Conservation (phyloP, 768 basidiomycete genomes). For the Tricholoma saponaceum region DNA sequence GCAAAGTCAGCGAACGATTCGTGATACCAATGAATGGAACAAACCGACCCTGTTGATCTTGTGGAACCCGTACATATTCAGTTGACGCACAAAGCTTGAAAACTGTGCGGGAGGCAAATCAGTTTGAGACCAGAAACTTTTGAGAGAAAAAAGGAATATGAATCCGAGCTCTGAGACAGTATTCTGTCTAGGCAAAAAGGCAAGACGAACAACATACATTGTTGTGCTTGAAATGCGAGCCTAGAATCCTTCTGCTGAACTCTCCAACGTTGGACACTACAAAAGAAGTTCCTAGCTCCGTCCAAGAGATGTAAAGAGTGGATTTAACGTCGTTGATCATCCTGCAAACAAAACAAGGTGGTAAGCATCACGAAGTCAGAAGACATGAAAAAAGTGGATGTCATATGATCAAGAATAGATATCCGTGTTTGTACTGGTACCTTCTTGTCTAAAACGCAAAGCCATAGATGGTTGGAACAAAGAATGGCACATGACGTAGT, state of each 20-base stretch:
- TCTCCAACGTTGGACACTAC: conserved; percentile 85
- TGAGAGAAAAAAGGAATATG: background rate
- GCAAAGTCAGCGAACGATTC: background rate
- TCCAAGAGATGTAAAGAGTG: conserved; percentile 79
- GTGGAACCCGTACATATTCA: conserved; percentile 97
- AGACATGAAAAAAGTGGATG: background rate
- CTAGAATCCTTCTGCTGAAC: conserved; percentile 80
- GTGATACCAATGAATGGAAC: background rate
- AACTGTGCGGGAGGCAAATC: conserved; percentile 46
- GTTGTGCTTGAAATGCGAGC: conserved; percentile 88
- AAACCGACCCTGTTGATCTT: conserved; percentile 80
- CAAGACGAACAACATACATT: conserved; percentile 48
- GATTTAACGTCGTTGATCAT: conserved; percentile 87
- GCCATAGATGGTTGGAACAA: background rate
- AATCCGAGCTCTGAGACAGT: background rate
- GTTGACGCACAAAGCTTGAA: conserved; percentile 89
- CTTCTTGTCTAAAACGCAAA: background rate
- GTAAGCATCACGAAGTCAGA: conserved; percentile 1
- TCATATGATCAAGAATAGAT: background rate
- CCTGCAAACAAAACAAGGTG: conserved; percentile 30
- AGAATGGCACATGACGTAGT: background rate
- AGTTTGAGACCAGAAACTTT: background rate
- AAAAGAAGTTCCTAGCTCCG: conserved; percentile 77
- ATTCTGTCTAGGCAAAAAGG: background rate
- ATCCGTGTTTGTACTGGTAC: background rate